Evolutionary conservation across 345 rosid species (phyloP), one percentile per base, ranked within the genome.

Genomic region (Citrus unshiu): DNA sequence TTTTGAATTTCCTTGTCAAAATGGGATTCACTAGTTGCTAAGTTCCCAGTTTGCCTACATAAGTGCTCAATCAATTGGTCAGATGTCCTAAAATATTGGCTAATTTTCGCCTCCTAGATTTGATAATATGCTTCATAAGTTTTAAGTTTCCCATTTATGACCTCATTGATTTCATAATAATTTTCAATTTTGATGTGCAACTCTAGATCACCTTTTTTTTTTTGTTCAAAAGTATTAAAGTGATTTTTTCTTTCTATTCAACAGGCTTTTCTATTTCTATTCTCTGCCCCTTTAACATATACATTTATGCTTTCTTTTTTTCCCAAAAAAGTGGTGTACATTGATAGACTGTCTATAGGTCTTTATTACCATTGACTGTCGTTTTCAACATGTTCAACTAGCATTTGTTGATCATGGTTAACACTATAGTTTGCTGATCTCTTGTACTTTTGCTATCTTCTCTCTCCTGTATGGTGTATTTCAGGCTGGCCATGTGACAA

Each of bases 401-500:
- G 5, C 18, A 46, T 46, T 46, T 12, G 51, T 46, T 6, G 37
- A 35, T 35, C 37, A 35, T 35, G 37, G 37, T 35, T 57, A 13
- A 37, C 25, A 73, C 40, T 39, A 37, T 46, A 67, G 75, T 58
- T 68, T 39, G 57, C 75, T 62, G 64, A 68, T 61, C 56, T 72
- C n/a, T 40, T 16, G n/a, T 49, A 40, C 39, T 46, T 66, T 34
- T 62, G 35, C 65, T 79, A 34, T 77, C n/a, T 74, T 32, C 18
- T 66, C 14, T 73, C 56, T 30, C 58, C 29, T 80, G 22, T 51
- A 32, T 60, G 51, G 59, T 81, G 64, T 88, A 37, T 75, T 83
- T 61, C 87, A 95, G 96, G 90, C 86, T 81, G 98, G 99, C 49
- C 99, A 95, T 86, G 98, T 93, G 72, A 95, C 89, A 57, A 95